A percentile compares a stretch with the other conserved stretches of the same genome.
Conservation (phyloP, 441 rosid species). For the Pelargonium citronellum region DNA sequence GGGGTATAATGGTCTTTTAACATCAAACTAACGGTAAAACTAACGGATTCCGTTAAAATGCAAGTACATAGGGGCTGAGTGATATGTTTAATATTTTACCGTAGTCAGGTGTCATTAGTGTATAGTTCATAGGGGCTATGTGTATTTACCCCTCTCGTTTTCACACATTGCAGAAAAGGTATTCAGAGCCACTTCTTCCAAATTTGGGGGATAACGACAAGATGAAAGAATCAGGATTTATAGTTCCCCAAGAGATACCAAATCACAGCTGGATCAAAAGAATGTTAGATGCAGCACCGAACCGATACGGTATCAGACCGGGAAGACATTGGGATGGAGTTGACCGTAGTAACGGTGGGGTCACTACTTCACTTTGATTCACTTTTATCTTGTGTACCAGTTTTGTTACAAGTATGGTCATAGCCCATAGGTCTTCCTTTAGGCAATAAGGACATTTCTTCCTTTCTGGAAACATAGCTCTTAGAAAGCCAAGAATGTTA, state of each 20-base stretch:
- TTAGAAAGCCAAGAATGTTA: neutral
- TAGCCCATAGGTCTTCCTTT: neutral
- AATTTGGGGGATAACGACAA: slow-evolving; percentile 77
- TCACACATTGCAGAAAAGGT: slow-evolving; percentile 45
- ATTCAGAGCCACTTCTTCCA: slow-evolving; percentile 35
- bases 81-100: no score
- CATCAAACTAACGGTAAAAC: no score
- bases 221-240: slow-evolving; percentile 86
- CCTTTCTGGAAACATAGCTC: neutral
- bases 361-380: neutral
- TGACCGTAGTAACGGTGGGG: slow-evolving; percentile 75
- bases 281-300: slow-evolving; percentile 69
- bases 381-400: no score
- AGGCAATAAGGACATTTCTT: neutral
- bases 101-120: no score
- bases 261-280: slow-evolving; percentile 79
- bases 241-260: slow-evolving; percentile 76
- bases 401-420: neutral
- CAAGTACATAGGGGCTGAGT: no score
- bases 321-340: slow-evolving; percentile 99
- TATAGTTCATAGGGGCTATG: no score
- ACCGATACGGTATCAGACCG: slow-evolving; percentile 77
- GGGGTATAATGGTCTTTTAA: no score
- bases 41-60: no score
- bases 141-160: no score